phyloP scores from a whole-genome alignment of 352 stramenopile species.

The Thalassiosira ordinaria region DNA sequence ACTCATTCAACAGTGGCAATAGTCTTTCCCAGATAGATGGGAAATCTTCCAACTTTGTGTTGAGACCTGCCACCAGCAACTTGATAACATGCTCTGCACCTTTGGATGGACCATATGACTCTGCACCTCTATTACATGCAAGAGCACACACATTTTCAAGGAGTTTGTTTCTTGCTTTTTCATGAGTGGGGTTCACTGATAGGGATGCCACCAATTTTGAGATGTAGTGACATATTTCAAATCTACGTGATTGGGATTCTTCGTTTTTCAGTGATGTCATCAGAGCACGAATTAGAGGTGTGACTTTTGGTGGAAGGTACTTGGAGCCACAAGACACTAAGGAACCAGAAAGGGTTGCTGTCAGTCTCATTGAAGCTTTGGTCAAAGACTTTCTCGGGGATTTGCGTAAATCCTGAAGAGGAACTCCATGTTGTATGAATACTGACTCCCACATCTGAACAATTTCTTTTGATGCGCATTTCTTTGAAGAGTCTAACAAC shows the following conservation, averaged over 20 bases:
- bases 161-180: slow-evolving; percentile 67
- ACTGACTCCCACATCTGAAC: slow-evolving; percentile 25
- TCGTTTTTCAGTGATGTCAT: slow-evolving; percentile 84
- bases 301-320: slow-evolving; percentile 68
- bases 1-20: slow-evolving; percentile 21
- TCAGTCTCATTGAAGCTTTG: slow-evolving; percentile 55
- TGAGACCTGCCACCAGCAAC: slow-evolving; percentile 31
- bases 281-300: slow-evolving; percentile 70
- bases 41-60: slow-evolving; percentile 44
- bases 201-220: slow-evolving; percentile 44
- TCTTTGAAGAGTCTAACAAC: slow-evolving; percentile 18
- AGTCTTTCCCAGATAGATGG: slow-evolving; percentile 32
- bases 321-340: slow-evolving; percentile 43
- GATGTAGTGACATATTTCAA: slow-evolving; percentile 50
- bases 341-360: slow-evolving; percentile 47
- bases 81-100: slow-evolving; percentile 36
- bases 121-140: slow-evolving; percentile 32
- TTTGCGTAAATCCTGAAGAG: slow-evolving; percentile 29
- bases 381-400: slow-evolving; percentile 12
- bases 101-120: slow-evolving; percentile 23
- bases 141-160: slow-evolving; percentile 68
- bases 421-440: slow-evolving; percentile 42
- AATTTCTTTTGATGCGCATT: slow-evolving; percentile 21
- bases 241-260: slow-evolving; percentile 35
- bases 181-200: slow-evolving; percentile 27